These are phyloP conservation scores for Lachancea dasiensis DNA, from an alignment of 805 yeast genomes.

Conservation along the genomic window DNA sequence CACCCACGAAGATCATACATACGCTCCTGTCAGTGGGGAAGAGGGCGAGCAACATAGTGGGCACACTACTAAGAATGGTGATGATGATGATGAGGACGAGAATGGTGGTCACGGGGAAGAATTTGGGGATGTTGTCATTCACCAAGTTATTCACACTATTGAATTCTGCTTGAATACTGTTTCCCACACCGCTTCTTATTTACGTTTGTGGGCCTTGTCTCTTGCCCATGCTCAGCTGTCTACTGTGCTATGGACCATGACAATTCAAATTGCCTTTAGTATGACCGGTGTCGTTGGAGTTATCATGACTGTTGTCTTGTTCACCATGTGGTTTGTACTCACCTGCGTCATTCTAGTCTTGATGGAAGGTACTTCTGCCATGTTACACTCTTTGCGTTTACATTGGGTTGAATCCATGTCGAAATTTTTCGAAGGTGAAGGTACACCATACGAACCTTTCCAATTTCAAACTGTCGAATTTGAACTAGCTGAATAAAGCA, in stretches of 20 bases:
- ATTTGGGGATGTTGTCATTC: constrained; percentile 68
- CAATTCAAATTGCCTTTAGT: constrained; percentile 57
- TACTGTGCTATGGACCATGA: constrained; percentile 71
- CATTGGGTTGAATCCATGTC: constrained; percentile 86
- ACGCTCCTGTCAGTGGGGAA: constrained; percentile 6
- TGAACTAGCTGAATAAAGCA: constrained; percentile 9
- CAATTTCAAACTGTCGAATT: constrained; percentile 34
- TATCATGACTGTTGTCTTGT: constrained; percentile 51
- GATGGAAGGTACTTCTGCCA: constrained; percentile 84
- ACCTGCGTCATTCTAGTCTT: constrained; percentile 64
- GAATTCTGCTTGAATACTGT: constrained; percentile 77
- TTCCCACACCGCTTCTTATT: constrained; percentile 72
- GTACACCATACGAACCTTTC: constrained; percentile 61
- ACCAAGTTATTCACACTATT: constrained; percentile 75
- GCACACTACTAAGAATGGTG: constrained; percentile 6
- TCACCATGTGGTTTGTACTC: constrained; percentile 70
- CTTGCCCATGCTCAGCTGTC: constrained; percentile 77
- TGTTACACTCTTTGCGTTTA: constrained; percentile 69
- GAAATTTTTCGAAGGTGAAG: constrained; percentile 74
- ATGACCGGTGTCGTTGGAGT: constrained; percentile 49
- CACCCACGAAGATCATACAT: constrained; percentile 28
- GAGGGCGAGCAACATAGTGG: constrained; percentile 6
- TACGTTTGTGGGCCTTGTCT: constrained; percentile 74
- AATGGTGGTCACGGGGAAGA: constrained; percentile 39
- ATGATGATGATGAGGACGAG: constrained; percentile 39